phyloP scores from a whole-genome alignment of 2,329 filamentous ascomycete genomes.

The Aurifilum marmelostoma region DNA sequence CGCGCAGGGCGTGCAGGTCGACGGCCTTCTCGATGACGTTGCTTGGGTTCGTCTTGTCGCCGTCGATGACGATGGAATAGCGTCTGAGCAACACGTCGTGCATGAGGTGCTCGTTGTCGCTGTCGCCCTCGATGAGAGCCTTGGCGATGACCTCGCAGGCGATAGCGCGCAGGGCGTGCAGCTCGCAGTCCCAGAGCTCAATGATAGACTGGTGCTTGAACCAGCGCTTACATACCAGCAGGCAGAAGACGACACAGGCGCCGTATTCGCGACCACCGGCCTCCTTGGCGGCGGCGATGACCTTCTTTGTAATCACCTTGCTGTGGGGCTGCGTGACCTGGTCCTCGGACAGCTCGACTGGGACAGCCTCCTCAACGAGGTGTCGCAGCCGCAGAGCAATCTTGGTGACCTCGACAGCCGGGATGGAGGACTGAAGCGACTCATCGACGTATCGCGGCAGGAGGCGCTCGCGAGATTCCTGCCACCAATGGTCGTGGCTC shows the following conservation, averaged over 20 bases:
- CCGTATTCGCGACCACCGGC: conserved; percentile 76
- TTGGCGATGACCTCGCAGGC: conserved; percentile 95
- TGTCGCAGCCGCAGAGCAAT: conserved; percentile 88
- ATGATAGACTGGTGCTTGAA: conserved; percentile 77
- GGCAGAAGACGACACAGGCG: conserved; percentile 81
- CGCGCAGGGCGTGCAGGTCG: conserved; percentile 83
- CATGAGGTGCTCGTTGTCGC: conserved; percentile 77
- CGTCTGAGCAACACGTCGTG: conserved; percentile 83
- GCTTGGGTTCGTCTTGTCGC: conserved; percentile 70
- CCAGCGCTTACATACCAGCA: conserved; percentile 72
- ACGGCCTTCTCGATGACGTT: conserved; percentile 95
- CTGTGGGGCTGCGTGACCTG: conserved; percentile 81
- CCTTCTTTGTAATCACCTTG: conserved; percentile 77
- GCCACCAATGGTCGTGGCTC: conserved; percentile 43
- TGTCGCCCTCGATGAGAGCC: conserved; percentile 80
- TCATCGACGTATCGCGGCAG: conserved; percentile 66
- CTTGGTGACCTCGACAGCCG: conserved; percentile 82
- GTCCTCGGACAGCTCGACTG: conserved; percentile 82
- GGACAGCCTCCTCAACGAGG: conserved; percentile 84
- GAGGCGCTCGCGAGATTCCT: conserved; percentile 53
- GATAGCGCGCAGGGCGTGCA: conserved; percentile 76
- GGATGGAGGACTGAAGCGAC: conserved; percentile 66
- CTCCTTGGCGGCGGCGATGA: conserved; percentile 78
- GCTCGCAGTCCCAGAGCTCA: conserved; percentile 90
- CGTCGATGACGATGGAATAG: conserved; percentile 79